Evolutionary conservation across 805 yeast genomes (phyloP), one percentile per base, ranked within the genome.

Genomic region (Starmerella vitae): DNA sequence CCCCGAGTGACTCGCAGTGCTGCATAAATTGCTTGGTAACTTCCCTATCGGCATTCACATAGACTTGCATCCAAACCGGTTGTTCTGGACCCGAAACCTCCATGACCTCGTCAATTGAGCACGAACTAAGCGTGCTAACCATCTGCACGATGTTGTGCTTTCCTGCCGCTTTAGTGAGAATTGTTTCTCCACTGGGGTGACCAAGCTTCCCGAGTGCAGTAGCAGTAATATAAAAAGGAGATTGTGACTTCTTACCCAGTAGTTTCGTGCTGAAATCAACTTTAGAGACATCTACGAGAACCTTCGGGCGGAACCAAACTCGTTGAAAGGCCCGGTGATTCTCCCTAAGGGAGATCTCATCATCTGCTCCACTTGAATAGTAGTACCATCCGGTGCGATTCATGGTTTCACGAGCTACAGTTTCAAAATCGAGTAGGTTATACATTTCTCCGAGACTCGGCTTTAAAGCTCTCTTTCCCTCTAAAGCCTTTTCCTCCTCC

Each of bases 201-300:
- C 96, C 97, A 49, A 88, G 68, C 54, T 77, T 79, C 27, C 93
- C 95, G 45, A 85, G 66, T 0, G 96, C 97, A 5, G 97, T 83
- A 2, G 97, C 97, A 29, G 88, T 70, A 38, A 79, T 74, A 56
- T 86, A 88, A 57, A 88, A 84, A 13, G 97, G 97, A 12, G 76
- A 80, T 14, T 71, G 62, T 1, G 75, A 65, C 37, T 67, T 63
- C 15, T 72, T 54, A n/a, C 95, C 95, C 29, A 88, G 64, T 72
- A 88, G 72, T 5, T 72, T 67, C 8, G 93, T 78, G 9, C 77
- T 58, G 24, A 74, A 58, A 54, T 83, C 93, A 33, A 86, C 70
- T 22, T 70, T 59, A n/a, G 69, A 59, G 13, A 88, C 96, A 59
- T 88, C 84, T 13, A 85, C 83, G 39, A 86, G 64, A 13, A 88